Evolutionary conservation across 768 basidiomycete genomes (phyloP), one percentile per base, ranked within the genome.

Genomic region (Tulasnella sp.): DNA sequence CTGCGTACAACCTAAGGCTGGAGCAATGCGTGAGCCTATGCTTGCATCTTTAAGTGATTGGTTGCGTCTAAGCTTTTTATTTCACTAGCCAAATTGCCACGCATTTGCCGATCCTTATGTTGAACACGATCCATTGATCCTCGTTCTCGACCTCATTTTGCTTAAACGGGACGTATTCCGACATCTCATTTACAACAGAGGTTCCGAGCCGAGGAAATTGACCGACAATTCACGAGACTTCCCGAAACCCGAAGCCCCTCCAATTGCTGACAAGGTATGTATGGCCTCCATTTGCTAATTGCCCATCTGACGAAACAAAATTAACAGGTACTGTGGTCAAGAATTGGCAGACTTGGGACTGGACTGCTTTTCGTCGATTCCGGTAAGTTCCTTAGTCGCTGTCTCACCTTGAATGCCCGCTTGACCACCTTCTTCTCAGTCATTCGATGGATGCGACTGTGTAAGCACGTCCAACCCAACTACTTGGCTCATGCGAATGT

Each of bases 81-180:
- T 72, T 36, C 56, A n/a, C 8, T 62, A 83, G 82, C 83, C 88
- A 87, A n/a, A 72, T 16, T 84, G 84, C 74, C 68, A 78, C 48
- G 85, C 86, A 38, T 94, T 95, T 82, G 94, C 91, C 0, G 95
- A 96, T 85, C 93, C 93, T 79, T 96, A 95, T 82, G 93, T 95
- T 80, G 94, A 96, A 83, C 92, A 95, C 81, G 94, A 95, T 84
- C 86, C 88, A 0, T 85, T 95, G 80, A 92, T 90, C 1, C 86
- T 95, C 27, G 85, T 93, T 7, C 87, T 96, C 56, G 95, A 96
- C 85, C 88, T 96, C 1, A 92, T 96, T 75, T 87, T 96, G 34
- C 87, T 96, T 34, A 95, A 95, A 84, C 86, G 92, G 48, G 94
- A 90, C 18, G 94, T 95, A 3, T 95, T 92, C 83, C 88, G 92